These are phyloP conservation scores for Chrysanthemum lavandulifolium DNA, from an alignment of 129 eudicot genomes.

Conservation along the genomic window DNA sequence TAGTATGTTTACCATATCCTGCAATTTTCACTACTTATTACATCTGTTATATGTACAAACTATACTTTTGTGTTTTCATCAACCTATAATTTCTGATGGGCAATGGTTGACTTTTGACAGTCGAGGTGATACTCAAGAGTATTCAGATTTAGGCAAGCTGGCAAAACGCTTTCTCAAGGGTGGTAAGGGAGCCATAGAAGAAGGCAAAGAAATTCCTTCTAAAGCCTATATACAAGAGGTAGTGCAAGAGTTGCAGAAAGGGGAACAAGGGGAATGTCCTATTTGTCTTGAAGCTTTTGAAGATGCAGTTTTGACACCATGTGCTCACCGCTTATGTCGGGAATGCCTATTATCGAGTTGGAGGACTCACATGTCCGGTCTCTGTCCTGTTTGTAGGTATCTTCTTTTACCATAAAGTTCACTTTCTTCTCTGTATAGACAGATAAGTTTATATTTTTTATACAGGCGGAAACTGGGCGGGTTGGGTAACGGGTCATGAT, in stretches of 20 bases:
- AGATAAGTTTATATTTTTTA: not conserved
- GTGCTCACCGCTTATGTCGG: constrained; percentile 96
- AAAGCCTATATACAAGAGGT: constrained; percentile 92
- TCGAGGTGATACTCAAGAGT: constrained; percentile 97
- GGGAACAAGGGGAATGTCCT: constrained; percentile 93
- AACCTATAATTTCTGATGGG: constrained; percentile 14
- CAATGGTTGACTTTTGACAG: constrained; percentile 38
- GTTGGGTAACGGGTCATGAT: not conserved
- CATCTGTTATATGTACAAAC: not conserved
- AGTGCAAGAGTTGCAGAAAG: constrained; percentile 82
- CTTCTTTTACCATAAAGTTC: not conserved
- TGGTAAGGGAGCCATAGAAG: constrained; percentile 47
- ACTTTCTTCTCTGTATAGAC: not conserved
- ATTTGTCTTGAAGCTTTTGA: constrained; percentile 98
- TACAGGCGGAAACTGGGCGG: not conserved
- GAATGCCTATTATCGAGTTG: constrained; percentile 95
- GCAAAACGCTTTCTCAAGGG: constrained; percentile 87
- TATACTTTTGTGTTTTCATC: not conserved
- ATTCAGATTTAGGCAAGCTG: constrained; percentile 78
- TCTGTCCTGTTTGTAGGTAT: constrained; percentile 99
- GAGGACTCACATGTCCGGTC: constrained; percentile 62
- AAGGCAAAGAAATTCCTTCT: constrained; percentile 67
- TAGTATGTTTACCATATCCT: too few species aligned
- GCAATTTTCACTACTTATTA: too few species aligned
- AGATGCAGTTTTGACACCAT: constrained; percentile 97